A percentile compares a stretch with the other conserved stretches of the same genome.
Evolutionary conservation across 2,329 filamentous ascomycete genomes (phyloP).

Genomic region (Aspergillus sp.): DNA sequence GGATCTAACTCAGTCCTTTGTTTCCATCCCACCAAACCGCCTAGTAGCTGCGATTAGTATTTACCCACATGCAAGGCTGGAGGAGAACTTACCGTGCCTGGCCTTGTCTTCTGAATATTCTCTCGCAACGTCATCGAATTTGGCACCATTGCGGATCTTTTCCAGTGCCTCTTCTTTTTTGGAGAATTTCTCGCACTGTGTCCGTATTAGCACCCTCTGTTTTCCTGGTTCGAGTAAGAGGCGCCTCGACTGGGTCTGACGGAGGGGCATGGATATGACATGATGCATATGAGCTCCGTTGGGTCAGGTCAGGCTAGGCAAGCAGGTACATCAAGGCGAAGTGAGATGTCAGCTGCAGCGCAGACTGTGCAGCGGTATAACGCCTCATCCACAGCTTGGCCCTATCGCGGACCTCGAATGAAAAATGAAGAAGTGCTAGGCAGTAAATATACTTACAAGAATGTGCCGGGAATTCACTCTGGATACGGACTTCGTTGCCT

Average conservation of each 20-base stretch:
- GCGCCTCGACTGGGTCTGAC: too few relatives aligned
- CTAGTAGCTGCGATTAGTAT: constrained; percentile 33
- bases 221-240: background rate
- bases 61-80: background rate
- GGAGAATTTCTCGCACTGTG: constrained; percentile 60
- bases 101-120: constrained; percentile 68
- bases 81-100: constrained; percentile 47
- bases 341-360: background rate
- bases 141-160: constrained; percentile 58
- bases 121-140: constrained; percentile 65
- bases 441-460: constrained; percentile 42
- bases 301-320: background rate
- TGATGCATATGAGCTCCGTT: background rate
- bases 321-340: background rate
- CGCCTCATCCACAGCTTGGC: background rate
- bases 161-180: constrained; percentile 66
- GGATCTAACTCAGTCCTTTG: constrained; percentile 55
- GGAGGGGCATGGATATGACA: background rate
- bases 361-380: background rate
- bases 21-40: constrained; percentile 65
- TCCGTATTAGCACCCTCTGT: background rate
- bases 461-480: constrained; percentile 68
- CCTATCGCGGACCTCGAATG: too few relatives aligned
- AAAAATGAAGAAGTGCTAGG: too few relatives aligned
- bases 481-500: constrained; percentile 56